A percentile compares a stretch with the other conserved stretches of the same genome.
Evolutionary conservation across 1,139 yeast genomes (phyloP).

Genomic region (Yamadazyma aaseri): DNA sequence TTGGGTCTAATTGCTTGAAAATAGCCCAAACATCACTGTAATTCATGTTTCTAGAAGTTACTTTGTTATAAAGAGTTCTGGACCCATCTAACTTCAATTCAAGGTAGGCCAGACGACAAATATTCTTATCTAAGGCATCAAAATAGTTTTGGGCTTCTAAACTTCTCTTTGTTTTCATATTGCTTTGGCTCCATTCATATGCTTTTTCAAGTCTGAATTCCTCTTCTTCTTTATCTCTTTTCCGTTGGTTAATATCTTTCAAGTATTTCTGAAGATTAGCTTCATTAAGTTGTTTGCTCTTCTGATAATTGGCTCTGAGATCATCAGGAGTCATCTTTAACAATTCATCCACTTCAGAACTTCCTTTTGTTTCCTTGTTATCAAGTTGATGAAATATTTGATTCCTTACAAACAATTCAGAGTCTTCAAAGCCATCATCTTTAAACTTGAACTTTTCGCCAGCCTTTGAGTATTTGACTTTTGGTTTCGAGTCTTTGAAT

Average conservation of each 20-base stretch:
- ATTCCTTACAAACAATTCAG: slow-evolving; percentile 17
- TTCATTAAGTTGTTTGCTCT: slow-evolving; percentile 4
- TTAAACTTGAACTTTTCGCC: slow-evolving; percentile 12
- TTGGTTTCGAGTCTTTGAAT: slow-evolving; percentile 13
- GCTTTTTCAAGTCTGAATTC: slow-evolving; percentile 51
- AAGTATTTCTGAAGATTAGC: slow-evolving; percentile 31
- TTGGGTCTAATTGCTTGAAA: slow-evolving; percentile 36
- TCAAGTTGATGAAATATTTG: slow-evolving; percentile 16
- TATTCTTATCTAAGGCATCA: slow-evolving; percentile 30
- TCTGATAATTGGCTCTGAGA: slow-evolving; percentile 15
- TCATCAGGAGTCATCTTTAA: slow-evolving; percentile 18
- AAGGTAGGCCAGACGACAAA: slow-evolving; percentile 33
- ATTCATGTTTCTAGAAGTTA: slow-evolving; percentile 35
- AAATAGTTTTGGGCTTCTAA: slow-evolving; percentile 50
- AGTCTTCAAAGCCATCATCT: slow-evolving; percentile 18
- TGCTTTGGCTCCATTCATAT: slow-evolving; percentile 49
- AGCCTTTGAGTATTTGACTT: slow-evolving; percentile 7
- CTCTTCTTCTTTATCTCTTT: slow-evolving; percentile 39
- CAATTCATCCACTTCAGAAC: slow-evolving; percentile 16
- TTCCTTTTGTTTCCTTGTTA: slow-evolving; percentile 6
- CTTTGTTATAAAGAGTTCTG: slow-evolving; percentile 21
- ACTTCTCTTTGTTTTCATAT: slow-evolving; percentile 35
- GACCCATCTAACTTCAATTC: slow-evolving; percentile 46
- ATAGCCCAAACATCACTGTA: slow-evolving; percentile 48
- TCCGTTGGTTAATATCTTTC: slow-evolving; percentile 40